phyloP scores from a whole-genome alignment of 2,329 filamentous ascomycete species.

The Phialophora tarda region DNA sequence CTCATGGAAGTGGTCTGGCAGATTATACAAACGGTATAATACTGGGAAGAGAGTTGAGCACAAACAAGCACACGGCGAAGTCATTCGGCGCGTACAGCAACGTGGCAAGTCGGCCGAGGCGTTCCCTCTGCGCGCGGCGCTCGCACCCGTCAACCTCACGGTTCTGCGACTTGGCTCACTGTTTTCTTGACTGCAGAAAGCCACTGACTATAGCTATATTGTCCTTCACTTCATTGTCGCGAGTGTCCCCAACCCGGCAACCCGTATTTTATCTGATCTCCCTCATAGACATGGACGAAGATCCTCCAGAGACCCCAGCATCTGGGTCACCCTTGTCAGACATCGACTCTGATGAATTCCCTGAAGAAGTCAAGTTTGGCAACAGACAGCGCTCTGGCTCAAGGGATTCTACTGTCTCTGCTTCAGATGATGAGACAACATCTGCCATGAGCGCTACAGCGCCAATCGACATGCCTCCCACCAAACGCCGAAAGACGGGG shows the following conservation, averaged over 20 bases:
- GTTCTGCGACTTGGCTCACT: neutral
- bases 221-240: neutral
- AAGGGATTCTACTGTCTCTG: constrained; percentile 42
- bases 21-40: neutral
- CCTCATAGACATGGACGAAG: constrained; percentile 22
- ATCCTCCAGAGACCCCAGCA: constrained; percentile 51
- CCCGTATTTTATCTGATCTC: neutral
- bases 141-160: neutral
- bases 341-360: constrained; percentile 67
- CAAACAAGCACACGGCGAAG: neutral
- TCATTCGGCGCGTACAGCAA: neutral
- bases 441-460: constrained; percentile 37
- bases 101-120: constrained; percentile 5
- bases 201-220: neutral
- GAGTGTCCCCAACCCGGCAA: neutral
- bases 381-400: constrained; percentile 55
- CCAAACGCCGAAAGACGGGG: constrained; percentile 56
- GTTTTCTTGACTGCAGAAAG: neutral
- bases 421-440: constrained; percentile 42
- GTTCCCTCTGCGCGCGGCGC: neutral
- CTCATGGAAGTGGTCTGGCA: neutral
- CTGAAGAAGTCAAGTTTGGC: constrained; percentile 62
- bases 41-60: neutral
- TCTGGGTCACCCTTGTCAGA: constrained; percentile 69
- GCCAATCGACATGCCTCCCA: constrained; percentile 50